Evolutionary conservation across 805 yeast species (phyloP).

Genomic region (Torulaspora gathmanii): DNA sequence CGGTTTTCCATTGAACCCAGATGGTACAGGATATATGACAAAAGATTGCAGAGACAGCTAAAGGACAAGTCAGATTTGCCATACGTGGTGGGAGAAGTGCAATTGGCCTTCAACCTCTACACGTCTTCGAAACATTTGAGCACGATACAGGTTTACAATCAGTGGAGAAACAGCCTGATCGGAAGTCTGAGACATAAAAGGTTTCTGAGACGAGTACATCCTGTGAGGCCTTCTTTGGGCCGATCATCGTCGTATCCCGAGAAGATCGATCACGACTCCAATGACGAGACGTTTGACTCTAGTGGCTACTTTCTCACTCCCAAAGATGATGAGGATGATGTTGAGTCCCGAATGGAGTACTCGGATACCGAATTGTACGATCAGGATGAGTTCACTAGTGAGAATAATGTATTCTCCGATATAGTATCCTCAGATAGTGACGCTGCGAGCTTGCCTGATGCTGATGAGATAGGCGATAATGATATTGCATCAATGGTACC

Average conservation of each 20-base stretch:
- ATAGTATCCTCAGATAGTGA: conserved; percentile 13
- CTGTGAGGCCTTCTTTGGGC: background rate
- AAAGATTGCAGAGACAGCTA: conserved; percentile 13
- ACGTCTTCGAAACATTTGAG: conserved; percentile 16
- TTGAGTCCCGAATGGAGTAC: conserved; percentile 12
- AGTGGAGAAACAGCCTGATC: conserved; percentile 20
- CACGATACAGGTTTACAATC: conserved; percentile 22
- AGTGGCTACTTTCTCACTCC: conserved; percentile 2
- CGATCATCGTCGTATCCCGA: background rate
- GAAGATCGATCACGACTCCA: background rate
- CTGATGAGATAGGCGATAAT: conserved; percentile 2
- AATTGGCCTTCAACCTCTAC: conserved; percentile 22
- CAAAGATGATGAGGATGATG: conserved; percentile 11
- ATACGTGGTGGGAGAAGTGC: conserved; percentile 26
- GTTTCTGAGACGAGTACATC: conserved; percentile 2
- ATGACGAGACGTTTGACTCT: conserved; percentile 1
- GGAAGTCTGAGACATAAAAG: conserved; percentile 8
- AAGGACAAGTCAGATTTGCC: conserved; percentile 9
- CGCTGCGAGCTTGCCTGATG: conserved; percentile 3
- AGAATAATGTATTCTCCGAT: conserved; percentile 13
- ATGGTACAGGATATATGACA: conserved; percentile 31
- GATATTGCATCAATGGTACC: conserved; percentile 25
- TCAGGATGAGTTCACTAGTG: conserved; percentile 11
- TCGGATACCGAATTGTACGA: conserved; percentile 12
- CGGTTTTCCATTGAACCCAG: conserved; percentile 17